phyloP scores from a whole-genome alignment of 768 basidiomycete genomes.

The Amanita inopinata region DNA sequence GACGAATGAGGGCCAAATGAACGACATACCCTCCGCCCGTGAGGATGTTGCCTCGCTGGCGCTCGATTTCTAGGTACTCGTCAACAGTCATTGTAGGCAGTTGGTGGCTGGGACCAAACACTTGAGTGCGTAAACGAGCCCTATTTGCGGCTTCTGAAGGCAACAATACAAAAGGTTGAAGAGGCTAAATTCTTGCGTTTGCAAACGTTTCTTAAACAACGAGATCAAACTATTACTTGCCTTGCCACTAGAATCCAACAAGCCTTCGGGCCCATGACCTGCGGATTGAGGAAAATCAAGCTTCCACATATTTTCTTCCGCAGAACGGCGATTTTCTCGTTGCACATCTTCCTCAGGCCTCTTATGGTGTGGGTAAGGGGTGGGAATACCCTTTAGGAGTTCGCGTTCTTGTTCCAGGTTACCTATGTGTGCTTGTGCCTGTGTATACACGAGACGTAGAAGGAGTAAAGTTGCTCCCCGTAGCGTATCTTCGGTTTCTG shows the following conservation, averaged over 20 bases:
- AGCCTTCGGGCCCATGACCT: constrained; percentile 31
- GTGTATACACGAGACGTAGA: constrained; percentile 62
- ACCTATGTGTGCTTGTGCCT: constrained; percentile 57
- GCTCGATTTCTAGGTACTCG: constrained; percentile 85
- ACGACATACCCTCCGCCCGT: constrained; percentile 72
- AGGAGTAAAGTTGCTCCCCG: constrained; percentile 64
- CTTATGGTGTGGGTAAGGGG: constrained; percentile 21
- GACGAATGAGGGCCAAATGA: constrained; percentile 6
- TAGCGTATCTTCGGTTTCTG: constrained; percentile 52
- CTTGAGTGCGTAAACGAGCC: constrained; percentile 61
- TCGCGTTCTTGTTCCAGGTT: constrained; percentile 65
- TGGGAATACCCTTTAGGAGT: constrained; percentile 50
- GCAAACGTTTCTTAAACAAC: no score
- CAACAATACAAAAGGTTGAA: constrained; percentile 89
- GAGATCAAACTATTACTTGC: no score
- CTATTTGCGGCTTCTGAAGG: constrained; percentile 64
- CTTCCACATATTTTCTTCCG: constrained; percentile 57
- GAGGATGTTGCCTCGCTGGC: constrained; percentile 76
- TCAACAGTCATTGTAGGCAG: constrained; percentile 95
- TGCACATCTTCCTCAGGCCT: constrained; percentile 25
- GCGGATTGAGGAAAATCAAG: constrained; percentile 45
- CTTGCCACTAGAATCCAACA: constrained; percentile 71
- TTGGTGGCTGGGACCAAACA: constrained; percentile 76
- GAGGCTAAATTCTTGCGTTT: no score
- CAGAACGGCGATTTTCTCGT: constrained; percentile 27